Evolutionary conservation across 2,329 filamentous ascomycete genomes (phyloP), one percentile per base, ranked within the genome.

Genomic region (Clonostachys solani): DNA sequence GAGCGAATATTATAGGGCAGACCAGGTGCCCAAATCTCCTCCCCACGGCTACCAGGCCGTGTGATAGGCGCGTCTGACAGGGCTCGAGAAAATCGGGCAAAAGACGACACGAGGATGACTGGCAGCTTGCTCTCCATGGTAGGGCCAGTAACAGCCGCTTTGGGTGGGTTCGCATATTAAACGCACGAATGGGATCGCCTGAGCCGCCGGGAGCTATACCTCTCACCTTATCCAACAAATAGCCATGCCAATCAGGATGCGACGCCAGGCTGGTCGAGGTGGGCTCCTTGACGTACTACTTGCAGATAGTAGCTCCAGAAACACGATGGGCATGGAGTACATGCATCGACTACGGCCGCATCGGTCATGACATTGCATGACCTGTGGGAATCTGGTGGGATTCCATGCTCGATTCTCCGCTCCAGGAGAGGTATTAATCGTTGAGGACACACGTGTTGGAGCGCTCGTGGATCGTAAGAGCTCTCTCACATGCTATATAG

Each of bases 181-280:
- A 59, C 54, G 59, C 59, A 54, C 59, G 59, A 61, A 61, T 61
- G 42, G 48, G 53, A 9, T 53, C 37, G 50, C 23, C 43, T 40
- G 41, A 44, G 37, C 23, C 7, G n/a, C 16, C 36, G 19, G 44
- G 19, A 10, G 44, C 38, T 18, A 29, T 29, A 19, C 40, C 19
- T 36, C n/a, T 42, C 43, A 45, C 45, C 43, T 34, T 43, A 38
- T 42, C 49, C 33, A 42, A 17, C 41, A 44, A 37, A 44, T 50
- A 50, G 40, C 49, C 50, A 54, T 52, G 47, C 54, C 51, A 55
- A 53, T 55, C 53, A 51, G 52, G 51, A 50, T 52, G 48, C 51
- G 35, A 23, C 23, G 12, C 19, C 23, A 29, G 23, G 8, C 23
- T 29, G 9, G 23, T 29, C 23, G 8, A 29, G 23, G 23, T 29